Evolutionary conservation across 2,329 filamentous ascomycete species (phyloP).

Genomic region (Didymella sp.): DNA sequence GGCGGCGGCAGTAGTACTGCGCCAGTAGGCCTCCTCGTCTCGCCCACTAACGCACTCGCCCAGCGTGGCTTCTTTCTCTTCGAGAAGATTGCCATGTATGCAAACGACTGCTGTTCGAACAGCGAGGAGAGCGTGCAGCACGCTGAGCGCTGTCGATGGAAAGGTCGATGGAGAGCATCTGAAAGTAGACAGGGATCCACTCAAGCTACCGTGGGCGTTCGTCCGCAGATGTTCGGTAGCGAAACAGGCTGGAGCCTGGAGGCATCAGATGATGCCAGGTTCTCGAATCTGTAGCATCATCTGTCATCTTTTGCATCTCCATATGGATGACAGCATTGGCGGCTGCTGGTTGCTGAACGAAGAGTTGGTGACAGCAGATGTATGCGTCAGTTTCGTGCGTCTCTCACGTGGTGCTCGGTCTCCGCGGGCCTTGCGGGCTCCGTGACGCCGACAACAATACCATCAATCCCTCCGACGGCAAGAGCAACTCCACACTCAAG

Average conservation of each 20-base stretch:
- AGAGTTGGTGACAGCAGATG: not conserved
- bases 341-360: not conserved
- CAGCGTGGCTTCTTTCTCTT: too few relatives aligned
- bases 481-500: not conserved
- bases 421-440: conserved; percentile 10
- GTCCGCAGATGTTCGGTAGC: not conserved
- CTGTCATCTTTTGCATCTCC: not conserved
- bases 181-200: not conserved
- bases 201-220: not conserved
- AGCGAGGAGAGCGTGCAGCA: not conserved
- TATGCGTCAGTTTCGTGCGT: conserved; percentile 13
- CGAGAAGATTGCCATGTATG: not conserved
- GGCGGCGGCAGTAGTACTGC: too few relatives aligned
- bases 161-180: not conserved
- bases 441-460: conserved; percentile 4
- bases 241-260: not conserved
- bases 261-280: too few relatives aligned
- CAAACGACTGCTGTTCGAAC: not conserved
- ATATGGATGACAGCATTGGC: not conserved
- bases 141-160: not conserved
- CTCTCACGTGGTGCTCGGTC: not conserved
- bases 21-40: too few relatives aligned
- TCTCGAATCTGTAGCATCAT: not conserved
- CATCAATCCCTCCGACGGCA: not conserved
- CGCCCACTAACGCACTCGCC: too few relatives aligned